phyloP scores from a whole-genome alignment of 257 asterid species.

The Lavandula angustifolia region DNA sequence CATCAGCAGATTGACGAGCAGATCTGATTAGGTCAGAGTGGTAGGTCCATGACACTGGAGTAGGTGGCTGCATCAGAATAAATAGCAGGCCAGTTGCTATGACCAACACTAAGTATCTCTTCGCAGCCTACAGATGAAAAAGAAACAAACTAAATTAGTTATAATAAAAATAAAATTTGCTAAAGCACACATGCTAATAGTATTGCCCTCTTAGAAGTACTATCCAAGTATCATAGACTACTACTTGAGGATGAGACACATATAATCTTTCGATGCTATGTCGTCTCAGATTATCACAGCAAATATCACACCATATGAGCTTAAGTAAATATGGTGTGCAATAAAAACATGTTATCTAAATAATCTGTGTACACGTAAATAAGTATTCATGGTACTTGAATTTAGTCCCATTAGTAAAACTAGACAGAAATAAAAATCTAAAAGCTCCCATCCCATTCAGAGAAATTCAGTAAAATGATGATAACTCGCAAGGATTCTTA shows the following conservation, averaged over 20 bases:
- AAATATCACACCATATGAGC: slow-evolving; percentile 23
- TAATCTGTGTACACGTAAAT: slow-evolving; percentile 17
- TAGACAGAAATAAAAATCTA: slow-evolving; percentile 11
- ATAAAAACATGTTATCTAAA: slow-evolving; percentile 1
- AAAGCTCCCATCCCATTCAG: slow-evolving; percentile 12
- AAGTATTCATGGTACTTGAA: slow-evolving; percentile 23
- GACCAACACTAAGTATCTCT: slow-evolving; percentile 86
- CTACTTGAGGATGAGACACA: slow-evolving; percentile 12
- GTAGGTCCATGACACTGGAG: slow-evolving; percentile 80
- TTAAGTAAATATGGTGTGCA: neutral
- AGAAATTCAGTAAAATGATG: slow-evolving; percentile 9
- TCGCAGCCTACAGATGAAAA: slow-evolving; percentile 69
- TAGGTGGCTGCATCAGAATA: slow-evolving; percentile 91
- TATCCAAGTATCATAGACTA: neutral
- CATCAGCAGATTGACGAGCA: slow-evolving; percentile 89
- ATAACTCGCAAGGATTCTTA: slow-evolving; percentile 12
- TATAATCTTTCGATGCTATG: neutral
- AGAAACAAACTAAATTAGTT: slow-evolving; percentile 21
- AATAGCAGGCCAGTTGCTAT: slow-evolving; percentile 81
- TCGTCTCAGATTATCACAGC: neutral
- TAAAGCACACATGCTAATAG: neutral
- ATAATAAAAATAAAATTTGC: slow-evolving; percentile 5
- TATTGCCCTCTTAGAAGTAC: slow-evolving; percentile 1
- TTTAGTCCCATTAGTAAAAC: slow-evolving; percentile 19
- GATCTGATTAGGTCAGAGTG: slow-evolving; percentile 76